phyloP scores from a whole-genome alignment of 2,329 filamentous ascomycete genomes.

The Periconia sp. region DNA sequence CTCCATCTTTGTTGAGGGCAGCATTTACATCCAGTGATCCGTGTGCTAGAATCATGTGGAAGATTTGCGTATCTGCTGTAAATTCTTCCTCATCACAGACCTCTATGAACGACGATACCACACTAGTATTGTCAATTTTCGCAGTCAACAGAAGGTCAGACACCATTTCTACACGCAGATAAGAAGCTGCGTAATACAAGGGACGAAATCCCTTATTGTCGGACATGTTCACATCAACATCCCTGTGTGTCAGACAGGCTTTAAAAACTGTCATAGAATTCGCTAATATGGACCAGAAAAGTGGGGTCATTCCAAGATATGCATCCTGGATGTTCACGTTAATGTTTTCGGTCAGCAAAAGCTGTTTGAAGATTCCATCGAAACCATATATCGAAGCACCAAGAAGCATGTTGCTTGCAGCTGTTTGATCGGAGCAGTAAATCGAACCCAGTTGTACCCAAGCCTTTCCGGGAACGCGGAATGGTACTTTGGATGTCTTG shows the following conservation, averaged over 20 bases:
- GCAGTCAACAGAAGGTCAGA: not conserved
- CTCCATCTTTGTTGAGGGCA: not conserved
- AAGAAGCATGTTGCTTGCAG: not conserved
- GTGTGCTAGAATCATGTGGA: not conserved
- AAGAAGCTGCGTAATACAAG: not conserved
- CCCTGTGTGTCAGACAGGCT: slow-evolving; percentile 1
- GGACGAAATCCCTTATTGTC: not conserved
- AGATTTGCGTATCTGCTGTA: not conserved
- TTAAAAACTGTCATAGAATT: slow-evolving; percentile 2
- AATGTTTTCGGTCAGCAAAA: slow-evolving; percentile 6
- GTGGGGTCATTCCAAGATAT: not conserved
- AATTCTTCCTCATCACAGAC: not conserved
- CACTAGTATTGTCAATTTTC: too few relatives aligned
- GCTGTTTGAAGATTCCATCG: not conserved
- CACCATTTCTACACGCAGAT: not conserved
- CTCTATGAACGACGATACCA: not conserved
- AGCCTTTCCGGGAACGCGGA: not conserved
- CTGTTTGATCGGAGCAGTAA: not conserved
- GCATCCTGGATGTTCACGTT: slow-evolving; percentile 1
- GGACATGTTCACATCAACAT: not conserved
- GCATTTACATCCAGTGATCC: not conserved
- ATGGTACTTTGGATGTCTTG: not conserved
- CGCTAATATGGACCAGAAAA: not conserved
- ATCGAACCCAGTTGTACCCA: not conserved
- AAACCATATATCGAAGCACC: not conserved